These are phyloP conservation scores for Oropetium thomaeum DNA, from an alignment of 176 grass and related monocot genomes.

Conservation along the genomic window DNA sequence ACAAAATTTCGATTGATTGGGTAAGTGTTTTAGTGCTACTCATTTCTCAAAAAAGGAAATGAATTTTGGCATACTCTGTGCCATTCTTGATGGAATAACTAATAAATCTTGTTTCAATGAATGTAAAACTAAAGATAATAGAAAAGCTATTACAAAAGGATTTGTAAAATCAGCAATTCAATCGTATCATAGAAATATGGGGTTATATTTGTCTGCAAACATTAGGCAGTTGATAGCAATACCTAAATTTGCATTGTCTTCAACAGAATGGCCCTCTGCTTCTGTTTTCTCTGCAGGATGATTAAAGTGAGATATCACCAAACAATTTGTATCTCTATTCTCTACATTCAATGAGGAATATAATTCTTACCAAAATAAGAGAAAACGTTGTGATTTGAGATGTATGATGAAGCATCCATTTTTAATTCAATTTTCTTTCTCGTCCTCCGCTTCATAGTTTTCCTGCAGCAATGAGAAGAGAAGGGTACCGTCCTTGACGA, in stretches of 20 bases:
- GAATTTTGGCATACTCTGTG: background rate
- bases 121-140: background rate
- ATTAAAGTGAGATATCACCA: constrained; percentile 24
- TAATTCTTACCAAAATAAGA: constrained; percentile 78
- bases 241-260: constrained; percentile 62
- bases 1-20: constrained; percentile 3
- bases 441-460: constrained; percentile 80
- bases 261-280: constrained; percentile 73
- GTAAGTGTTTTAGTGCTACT: background rate
- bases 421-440: constrained; percentile 72
- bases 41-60: constrained; percentile 1
- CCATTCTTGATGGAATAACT: background rate
- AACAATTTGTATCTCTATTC: constrained; percentile 14
- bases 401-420: constrained; percentile 55
- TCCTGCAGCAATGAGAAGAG: constrained; percentile 51
- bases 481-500: constrained; percentile 79
- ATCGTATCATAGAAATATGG: background rate
- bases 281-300: constrained; percentile 60
- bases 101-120: background rate
- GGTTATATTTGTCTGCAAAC: constrained; percentile 22
- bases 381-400: constrained; percentile 64
- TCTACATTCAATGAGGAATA: constrained; percentile 29
- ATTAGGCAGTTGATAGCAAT: constrained; percentile 16
- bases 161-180: background rate
- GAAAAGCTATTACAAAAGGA: background rate